Base-by-base conservation (phyloP, 768 basidiomycete genomes). In the Termitomyces sp. region DNA sequence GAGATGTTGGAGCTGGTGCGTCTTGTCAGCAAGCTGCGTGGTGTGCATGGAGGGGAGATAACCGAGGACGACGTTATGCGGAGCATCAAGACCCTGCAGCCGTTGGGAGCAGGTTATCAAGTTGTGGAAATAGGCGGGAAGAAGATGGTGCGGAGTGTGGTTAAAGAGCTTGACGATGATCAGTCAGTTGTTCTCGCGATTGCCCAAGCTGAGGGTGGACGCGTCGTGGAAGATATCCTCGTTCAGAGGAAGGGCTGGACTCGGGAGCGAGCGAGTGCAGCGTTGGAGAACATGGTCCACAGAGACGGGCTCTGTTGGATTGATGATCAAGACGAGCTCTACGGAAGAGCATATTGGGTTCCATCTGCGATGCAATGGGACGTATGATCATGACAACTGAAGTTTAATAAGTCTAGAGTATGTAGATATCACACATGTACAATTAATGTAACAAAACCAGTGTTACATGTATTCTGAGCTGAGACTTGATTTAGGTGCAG, bases 261-360 rank as follows among this genome's bases (percentile, higher is more conserved):
- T 1, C 70, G 78, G 50, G 89, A 90, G 36, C 80, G 97, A 28
- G 88, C 90, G 4, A 76, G 79, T 49, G 79, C 84, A 11, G 94
- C 88, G 1, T 70, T 98, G 65, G 87, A 94, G 65, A 94, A 95
- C 60, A 94, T 96, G 86, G 80, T 95, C 14, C 77, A 92, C 60
- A 79, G 88, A 28, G 94, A 98, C 61, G 96, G 95, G 1, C 74
- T 96, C 26, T 95, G 92, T 58, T 99, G 97, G 97, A 67, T 98
- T 32, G 97, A 99, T 66, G 87, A 92, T 26, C 94, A 97, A 71
- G 92, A 90, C 54, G 83, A 85, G 62, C 68, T 67, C 16, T 76
- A 73, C 32, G 84, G 85, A 30, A 77, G 79, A 57, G 83, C 85
- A 24, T 96, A 93, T 68, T 98, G 94, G 94, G 79, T 96, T 11